Evolutionary conservation across 768 basidiomycete species (phyloP).

Genomic region (Naganishia antarctica): DNA sequence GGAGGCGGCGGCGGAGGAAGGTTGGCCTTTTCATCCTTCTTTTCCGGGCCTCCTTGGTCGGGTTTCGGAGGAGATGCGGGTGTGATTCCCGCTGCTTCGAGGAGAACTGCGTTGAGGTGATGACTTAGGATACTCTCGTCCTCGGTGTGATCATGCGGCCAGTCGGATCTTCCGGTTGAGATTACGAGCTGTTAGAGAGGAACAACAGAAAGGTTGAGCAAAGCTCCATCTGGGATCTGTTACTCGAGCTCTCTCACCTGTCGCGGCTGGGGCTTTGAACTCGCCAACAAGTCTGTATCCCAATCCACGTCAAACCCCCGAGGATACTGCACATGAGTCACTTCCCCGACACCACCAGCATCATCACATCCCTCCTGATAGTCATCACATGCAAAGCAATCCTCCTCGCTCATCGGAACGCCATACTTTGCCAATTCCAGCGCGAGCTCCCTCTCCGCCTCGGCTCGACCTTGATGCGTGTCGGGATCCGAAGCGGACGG

Average conservation of each 20-base stretch:
- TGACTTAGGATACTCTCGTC: constrained; percentile 66
- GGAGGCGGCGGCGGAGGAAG: constrained; percentile 22
- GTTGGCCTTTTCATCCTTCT: constrained; percentile 21
- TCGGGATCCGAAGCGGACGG: not conserved
- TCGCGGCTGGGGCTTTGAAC: constrained; percentile 74
- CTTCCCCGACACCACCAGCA: constrained; percentile 34
- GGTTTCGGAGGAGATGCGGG: constrained; percentile 25
- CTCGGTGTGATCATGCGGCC: constrained; percentile 73
- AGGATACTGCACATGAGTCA: constrained; percentile 66
- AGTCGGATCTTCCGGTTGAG: constrained; percentile 83
- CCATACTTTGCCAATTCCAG: constrained; percentile 56
- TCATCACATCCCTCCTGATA: constrained; percentile 66
- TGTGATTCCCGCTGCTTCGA: constrained; percentile 14
- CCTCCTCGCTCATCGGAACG: constrained; percentile 63
- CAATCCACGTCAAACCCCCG: constrained; percentile 70
- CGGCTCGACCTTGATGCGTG: constrained; percentile 19
- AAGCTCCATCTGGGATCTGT: not conserved
- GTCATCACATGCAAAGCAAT: constrained; percentile 65
- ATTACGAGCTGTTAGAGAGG: constrained; percentile 64
- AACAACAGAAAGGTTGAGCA: not conserved
- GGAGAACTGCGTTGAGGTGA: constrained; percentile 48
- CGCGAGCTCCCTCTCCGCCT: constrained; percentile 30
- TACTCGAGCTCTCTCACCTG: constrained; percentile 55
- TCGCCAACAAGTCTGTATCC: constrained; percentile 76
- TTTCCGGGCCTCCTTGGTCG: not conserved